phyloP scores from a whole-genome alignment of 176 grass and related monocot species.

The Bonia amplexicaulis region DNA sequence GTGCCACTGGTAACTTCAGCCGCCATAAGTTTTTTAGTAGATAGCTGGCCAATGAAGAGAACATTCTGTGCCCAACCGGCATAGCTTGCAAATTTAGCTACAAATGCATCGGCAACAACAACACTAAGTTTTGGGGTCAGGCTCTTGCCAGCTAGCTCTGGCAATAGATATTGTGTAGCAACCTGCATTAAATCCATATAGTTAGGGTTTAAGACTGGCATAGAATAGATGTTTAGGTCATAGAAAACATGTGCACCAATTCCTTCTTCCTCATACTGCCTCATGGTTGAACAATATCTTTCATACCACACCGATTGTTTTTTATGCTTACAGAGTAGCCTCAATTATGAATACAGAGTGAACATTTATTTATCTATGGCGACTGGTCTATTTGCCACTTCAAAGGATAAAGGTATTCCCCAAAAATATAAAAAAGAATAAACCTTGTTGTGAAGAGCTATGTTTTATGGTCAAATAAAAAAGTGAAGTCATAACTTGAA shows the following conservation, averaged over 20 bases:
- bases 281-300: not conserved
- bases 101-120: conserved; percentile 72
- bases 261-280: not conserved
- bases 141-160: conserved; percentile 64
- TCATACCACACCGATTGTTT: not conserved
- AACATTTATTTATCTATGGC: not conserved
- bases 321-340: not conserved
- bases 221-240: not conserved
- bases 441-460: not conserved
- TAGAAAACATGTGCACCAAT: conserved; percentile 1
- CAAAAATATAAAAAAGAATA: not conserved
- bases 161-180: conserved; percentile 73
- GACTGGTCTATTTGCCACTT: not conserved
- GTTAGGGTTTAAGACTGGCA: not conserved
- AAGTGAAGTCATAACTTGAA: not conserved
- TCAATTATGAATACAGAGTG: not conserved
- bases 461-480: not conserved
- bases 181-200: conserved; percentile 47
- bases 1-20: not conserved
- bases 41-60: conserved; percentile 79
- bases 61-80: conserved; percentile 98
- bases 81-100: conserved; percentile 71
- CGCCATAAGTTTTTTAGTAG: conserved; percentile 46
- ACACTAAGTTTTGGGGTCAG: conserved; percentile 64
- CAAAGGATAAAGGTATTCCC: not conserved